A percentile compares a stretch with the other conserved stretches of the same genome.
Conservation (phyloP, 1,284 basidiomycete genomes). For the Boletus semigastroideus region DNA sequence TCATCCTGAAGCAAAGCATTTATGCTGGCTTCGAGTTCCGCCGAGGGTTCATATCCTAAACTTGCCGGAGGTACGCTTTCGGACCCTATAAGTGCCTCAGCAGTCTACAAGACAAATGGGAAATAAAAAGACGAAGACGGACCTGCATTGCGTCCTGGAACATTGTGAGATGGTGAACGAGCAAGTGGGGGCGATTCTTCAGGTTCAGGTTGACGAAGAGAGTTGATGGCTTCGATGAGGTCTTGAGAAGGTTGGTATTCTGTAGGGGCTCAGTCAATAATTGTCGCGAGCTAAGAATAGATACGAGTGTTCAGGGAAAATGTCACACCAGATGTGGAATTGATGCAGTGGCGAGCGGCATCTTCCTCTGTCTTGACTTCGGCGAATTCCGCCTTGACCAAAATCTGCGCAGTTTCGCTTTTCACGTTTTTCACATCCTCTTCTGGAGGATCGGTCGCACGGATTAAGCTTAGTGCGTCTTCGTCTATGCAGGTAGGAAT, state of each 20-base stretch:
- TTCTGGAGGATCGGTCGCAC: neutral
- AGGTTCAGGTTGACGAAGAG: neutral
- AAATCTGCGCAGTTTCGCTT: neutral
- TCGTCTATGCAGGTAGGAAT: slow-evolving; percentile 21
- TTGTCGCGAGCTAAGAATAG: neutral
- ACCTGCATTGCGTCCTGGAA: neutral
- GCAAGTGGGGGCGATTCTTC: neutral
- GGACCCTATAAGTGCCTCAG: neutral
- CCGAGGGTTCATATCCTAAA: slow-evolving; percentile 7
- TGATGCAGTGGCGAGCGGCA: neutral
- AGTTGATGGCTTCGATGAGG: neutral
- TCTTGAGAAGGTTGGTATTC: slow-evolving; percentile 2
- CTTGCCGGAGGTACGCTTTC: neutral
- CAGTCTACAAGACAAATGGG: neutral
- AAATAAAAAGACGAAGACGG: neutral
- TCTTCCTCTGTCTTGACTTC: slow-evolving; percentile 16
- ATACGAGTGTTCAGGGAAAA: neutral
- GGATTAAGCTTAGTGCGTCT: slow-evolving; percentile 22
- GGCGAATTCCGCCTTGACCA: slow-evolving; percentile 12
- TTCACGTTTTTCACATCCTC: slow-evolving; percentile 3
- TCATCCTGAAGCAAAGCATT: slow-evolving; percentile 1
- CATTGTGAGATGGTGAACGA: neutral
- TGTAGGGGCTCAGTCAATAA: neutral
- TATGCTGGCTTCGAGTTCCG: slow-evolving; percentile 9
- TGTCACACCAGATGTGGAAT: neutral